Conservation (phyloP, 2,329 filamentous ascomycete genomes). For the Penicillium sp. region DNA sequence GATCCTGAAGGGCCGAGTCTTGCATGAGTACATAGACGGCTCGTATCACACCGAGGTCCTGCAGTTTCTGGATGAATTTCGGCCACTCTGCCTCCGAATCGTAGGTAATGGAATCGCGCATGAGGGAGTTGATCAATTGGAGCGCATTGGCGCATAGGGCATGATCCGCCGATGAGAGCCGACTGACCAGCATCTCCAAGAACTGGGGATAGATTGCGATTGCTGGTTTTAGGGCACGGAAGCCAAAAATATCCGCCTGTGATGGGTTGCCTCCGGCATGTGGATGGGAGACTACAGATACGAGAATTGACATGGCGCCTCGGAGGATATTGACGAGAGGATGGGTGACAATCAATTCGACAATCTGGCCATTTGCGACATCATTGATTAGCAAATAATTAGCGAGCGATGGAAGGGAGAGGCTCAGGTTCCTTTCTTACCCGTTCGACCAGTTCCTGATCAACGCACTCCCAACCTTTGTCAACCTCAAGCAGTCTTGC, state of each 20-base stretch:
- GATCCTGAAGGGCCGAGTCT: constrained; percentile 84
- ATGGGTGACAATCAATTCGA: constrained; percentile 91
- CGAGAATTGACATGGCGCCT: constrained; percentile 94
- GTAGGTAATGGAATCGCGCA: constrained; percentile 82
- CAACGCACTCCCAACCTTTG: constrained; percentile 84
- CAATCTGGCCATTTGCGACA: constrained; percentile 55
- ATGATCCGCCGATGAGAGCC: constrained; percentile 91
- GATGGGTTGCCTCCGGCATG: constrained; percentile 55
- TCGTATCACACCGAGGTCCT: constrained; percentile 90
- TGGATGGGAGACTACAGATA: constrained; percentile 86
- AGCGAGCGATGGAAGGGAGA: not conserved
- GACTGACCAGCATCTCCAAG: constrained; percentile 87
- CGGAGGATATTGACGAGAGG: constrained; percentile 96
- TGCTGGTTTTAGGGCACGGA: constrained; percentile 86
- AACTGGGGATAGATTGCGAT: constrained; percentile 91
- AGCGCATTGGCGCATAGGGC: constrained; percentile 92
- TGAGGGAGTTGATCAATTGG: constrained; percentile 91
- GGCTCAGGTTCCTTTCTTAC: constrained; percentile 42
- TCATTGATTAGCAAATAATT: not conserved
- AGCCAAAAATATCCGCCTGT: constrained; percentile 71
- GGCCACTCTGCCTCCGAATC: constrained; percentile 85
- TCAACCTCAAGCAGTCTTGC: constrained; percentile 88
- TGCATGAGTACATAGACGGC: constrained; percentile 93
- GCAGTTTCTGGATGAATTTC: constrained; percentile 88
- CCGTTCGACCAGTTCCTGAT: constrained; percentile 57